Evolutionary conservation across 345 rosid species (phyloP), one percentile per base, ranked within the genome.

Genomic region (Hypericum perforatum): DNA sequence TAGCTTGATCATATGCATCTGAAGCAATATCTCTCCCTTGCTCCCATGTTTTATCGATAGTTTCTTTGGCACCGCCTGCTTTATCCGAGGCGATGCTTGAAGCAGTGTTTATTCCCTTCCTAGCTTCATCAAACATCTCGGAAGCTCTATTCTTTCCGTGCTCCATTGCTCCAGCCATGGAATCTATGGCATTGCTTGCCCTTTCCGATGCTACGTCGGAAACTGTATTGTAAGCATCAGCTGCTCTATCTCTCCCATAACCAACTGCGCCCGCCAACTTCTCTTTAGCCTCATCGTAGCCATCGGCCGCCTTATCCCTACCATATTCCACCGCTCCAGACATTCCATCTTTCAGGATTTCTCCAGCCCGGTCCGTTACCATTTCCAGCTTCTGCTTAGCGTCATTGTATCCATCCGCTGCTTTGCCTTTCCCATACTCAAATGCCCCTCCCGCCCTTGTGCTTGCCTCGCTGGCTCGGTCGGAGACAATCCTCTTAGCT

Each of bases 371-470:
- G n/a, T n/a, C n/a, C n/a, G n/a, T n/a, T n/a, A n/a, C n/a, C n/a
- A n/a, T n/a, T 16, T 41, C 39, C 43, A 54, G 3, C 10, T 52
- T 59, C 52, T 45, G 9, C 12, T 11, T 14, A 7, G 63, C 59
- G 48, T 62, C 59, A 44, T 53, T 63, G 6, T 51, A 50, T 8
- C 65, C 56, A 36, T 43, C 16, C 12, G 48, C 13, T 0, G 64
- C 71, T 51, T 57, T 60, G 41, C 47, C 76, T 64, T 66, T 61
- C 7, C 66, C 78, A 56, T 52, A 43, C 10, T 51, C 58, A n/a
- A n/a, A n/a, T n/a, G n/a, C n/a, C n/a, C n/a, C n/a, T n/a, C n/a
- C n/a, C n/a, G n/a, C n/a, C n/a, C n/a, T n/a, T n/a, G n/a, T n/a
- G n/a, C n/a, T n/a, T n/a, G 22, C 13, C 39, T 16, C 16, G 13